These are phyloP conservation scores for Zygnema cylindricum DNA, from an alignment of 139 green algal species.

Conservation along the genomic window DNA sequence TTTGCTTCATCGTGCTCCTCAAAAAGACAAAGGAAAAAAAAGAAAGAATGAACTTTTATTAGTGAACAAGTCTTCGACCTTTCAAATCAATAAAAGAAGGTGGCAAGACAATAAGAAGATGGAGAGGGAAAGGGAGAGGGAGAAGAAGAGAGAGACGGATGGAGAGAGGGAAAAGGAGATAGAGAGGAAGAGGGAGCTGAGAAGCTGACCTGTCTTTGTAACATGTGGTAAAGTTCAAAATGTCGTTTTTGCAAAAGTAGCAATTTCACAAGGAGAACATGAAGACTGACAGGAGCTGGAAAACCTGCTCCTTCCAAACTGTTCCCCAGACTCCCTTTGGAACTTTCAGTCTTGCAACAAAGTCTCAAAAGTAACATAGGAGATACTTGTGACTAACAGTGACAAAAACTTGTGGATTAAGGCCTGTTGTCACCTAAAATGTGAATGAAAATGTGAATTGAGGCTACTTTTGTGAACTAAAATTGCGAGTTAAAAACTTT, in stretches of 20 bases:
- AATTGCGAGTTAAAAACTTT: not conserved
- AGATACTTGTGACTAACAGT: not conserved
- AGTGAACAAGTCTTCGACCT: not conserved
- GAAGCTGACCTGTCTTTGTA: constrained; percentile 11
- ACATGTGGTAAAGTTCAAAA: not conserved
- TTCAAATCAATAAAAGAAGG: not conserved
- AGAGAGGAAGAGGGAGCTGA: too few species aligned
- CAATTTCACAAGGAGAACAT: not conserved
- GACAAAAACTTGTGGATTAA: not conserved
- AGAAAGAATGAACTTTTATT: not conserved
- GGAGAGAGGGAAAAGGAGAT: too few species aligned
- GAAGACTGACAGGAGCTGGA: not conserved
- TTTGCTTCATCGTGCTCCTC: not conserved
- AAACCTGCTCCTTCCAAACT: not conserved
- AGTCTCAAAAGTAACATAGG: not conserved
- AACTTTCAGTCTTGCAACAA: not conserved
- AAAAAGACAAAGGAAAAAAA: not conserved
- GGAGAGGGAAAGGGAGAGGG: too few species aligned
- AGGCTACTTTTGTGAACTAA: constrained; percentile 4
- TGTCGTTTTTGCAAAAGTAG: not conserved
- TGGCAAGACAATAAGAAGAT: too few species aligned
- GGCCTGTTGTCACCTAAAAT: not conserved
- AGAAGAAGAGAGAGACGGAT: too few species aligned
- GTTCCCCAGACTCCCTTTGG: not conserved
- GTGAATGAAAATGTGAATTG: not conserved